Evolutionary conservation across 192 early-diverging fungal species (phyloP), one percentile per base, ranked within the genome.

Genomic region (Phlyctochytrium bullatum): DNA sequence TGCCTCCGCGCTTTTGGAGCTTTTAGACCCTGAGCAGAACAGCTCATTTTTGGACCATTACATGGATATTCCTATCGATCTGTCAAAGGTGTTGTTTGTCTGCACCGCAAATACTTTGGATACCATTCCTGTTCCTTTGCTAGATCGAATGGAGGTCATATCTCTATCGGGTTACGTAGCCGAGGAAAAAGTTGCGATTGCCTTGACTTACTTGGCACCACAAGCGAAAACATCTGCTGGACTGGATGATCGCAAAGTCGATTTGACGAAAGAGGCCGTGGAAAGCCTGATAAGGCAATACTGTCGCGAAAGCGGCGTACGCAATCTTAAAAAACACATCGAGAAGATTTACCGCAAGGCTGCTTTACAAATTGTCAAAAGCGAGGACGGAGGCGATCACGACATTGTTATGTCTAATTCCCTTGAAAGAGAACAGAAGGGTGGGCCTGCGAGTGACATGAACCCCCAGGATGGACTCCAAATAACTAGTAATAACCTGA

Each of bases 101-200:
- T 99, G 97, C 80, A 99, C 97, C 0, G 97, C 97, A 47, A 99
- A 99, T 66, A 88, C 92, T 17, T 83, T 94, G 2, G 97, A 99
- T 50, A 99, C 97, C 6, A 99, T 99, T 36, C 97, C 97, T 2
- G 93, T 86, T 4, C 97, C 97, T 36, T 83, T 99, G n/a, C 81
- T 98, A 24, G 97, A 99, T 83, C 91, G 97, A 58, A 99, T 99
- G 97, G 97, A 99, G 76, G 88, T 97, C 2, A 99, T 99, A 62
- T 85, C 90, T 25, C 85, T 99, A 14, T 94, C 93, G 40, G 97
- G 83, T 6, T 85, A 82, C 62, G 77, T 82, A 27, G 74, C 80
- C 33, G 81, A 86, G 69, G 81, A 83, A 54, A 87, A 87, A 61
- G 86, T 93, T 0, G 91, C 93, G n/a, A 99, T 99, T 75, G 94